Conservation (phyloP, 1,284 basidiomycete species). For the Chalciporus sp. region DNA sequence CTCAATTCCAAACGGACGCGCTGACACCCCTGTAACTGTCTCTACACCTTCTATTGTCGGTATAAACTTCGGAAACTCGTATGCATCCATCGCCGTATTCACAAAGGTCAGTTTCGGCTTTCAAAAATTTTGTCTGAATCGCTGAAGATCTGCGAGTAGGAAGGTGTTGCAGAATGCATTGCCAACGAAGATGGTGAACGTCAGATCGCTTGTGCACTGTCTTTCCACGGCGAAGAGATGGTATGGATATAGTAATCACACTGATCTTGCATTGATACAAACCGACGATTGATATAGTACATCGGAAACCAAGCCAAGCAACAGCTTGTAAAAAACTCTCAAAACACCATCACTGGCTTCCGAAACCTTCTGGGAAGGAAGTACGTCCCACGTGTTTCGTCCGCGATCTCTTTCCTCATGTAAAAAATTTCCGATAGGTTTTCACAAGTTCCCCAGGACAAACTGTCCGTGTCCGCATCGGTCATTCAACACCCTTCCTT, state of each 20-base stretch:
- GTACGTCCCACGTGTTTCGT: slow-evolving; percentile 43
- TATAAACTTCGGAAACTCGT: slow-evolving; percentile 97
- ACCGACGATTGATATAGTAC: slow-evolving; percentile 59
- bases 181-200: slow-evolving; percentile 99
- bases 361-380: slow-evolving; percentile 93
- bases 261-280: slow-evolving; percentile 1
- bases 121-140: neutral
- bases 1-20: slow-evolving; percentile 40
- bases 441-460: slow-evolving; percentile 68
- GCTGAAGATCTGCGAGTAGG: slow-evolving; percentile 46
- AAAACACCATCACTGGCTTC: slow-evolving; percentile 95
- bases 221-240: slow-evolving; percentile 90
- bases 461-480: slow-evolving; percentile 57
- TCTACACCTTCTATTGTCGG: slow-evolving; percentile 69
- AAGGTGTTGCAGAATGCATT: slow-evolving; percentile 90
- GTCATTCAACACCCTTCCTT: slow-evolving; percentile 77
- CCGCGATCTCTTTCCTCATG: neutral
- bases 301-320: slow-evolving; percentile 95
- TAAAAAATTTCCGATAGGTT: slow-evolving; percentile 48
- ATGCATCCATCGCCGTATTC: slow-evolving; percentile 93
- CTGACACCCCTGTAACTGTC: slow-evolving; percentile 37
- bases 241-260: slow-evolving; percentile 46
- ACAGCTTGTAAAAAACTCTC: slow-evolving; percentile 93
- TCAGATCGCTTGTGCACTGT: slow-evolving; percentile 94
- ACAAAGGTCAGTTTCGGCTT: slow-evolving; percentile 68